Evolutionary conservation across 1,284 basidiomycete genomes (phyloP), one percentile per base, ranked within the genome.

Genomic region (Ceratobasidium theobromae): DNA sequence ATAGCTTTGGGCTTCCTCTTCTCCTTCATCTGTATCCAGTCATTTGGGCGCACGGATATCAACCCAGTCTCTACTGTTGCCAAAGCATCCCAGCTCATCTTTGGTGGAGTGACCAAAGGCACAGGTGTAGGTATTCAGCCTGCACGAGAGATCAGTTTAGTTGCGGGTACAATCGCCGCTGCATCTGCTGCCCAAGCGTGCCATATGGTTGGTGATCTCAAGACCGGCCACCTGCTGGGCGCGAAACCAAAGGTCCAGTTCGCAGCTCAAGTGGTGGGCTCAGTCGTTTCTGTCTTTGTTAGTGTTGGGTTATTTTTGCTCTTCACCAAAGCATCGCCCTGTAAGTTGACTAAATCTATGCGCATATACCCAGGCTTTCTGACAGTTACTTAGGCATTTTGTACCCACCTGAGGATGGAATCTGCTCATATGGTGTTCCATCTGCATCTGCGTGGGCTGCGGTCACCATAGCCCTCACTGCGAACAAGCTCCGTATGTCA

Each of bases 141-240:
- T 11, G 82, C 81, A 4, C 80, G 81, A 69, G 79, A 79, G 30
- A 77, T 86, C 73, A 87, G 87, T 74, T 75, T 86, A 71, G 76
- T 82, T 21, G 84, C 83, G 52, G 86, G 86, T 74, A 80, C 82
- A 51, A 76, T 87, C 70, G 80, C 85, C 23, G 84, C 80, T 48
- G 84, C 82, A 40, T 80, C 84, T 52, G 84, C 86, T 23, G 81
- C 80, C 23, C 84, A 87, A 73, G 79, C 84, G 21, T 76, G 81
- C 54, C 87, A 89, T 74, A 88, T 89, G 87, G 84, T 85, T 68
- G 83, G 86, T 67, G 88, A 89, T 72, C 76, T 89, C 71, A 88
- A 88, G 78, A 87, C 88, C 5, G 85, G 85, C 66, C 87, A 87
- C 74, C 80, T 89, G 65, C 79, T 88, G 12, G 79, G 86, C 49